These are phyloP conservation scores for Fusarium anthophilum DNA, from an alignment of 2,329 filamentous ascomycete species.

Conservation along the genomic window DNA sequence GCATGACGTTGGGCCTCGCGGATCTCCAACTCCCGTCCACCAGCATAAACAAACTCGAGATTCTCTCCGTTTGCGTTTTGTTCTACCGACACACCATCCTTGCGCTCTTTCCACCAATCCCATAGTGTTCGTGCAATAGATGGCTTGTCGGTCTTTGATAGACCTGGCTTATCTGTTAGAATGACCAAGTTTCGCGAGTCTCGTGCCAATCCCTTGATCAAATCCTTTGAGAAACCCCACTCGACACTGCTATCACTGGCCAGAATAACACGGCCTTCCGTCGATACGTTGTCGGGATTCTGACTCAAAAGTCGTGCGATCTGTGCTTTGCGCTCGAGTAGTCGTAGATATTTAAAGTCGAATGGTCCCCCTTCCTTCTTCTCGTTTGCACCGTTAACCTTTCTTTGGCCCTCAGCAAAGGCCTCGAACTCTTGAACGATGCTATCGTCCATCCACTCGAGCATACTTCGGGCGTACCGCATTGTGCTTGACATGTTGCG, in stretches of 20 bases:
- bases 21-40: conserved; percentile 69
- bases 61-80: conserved; percentile 63
- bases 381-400: conserved; percentile 56
- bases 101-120: conserved; percentile 78
- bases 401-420: conserved; percentile 63
- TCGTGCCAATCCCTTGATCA: conserved; percentile 77
- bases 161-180: conserved; percentile 78
- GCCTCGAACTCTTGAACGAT: conserved; percentile 93
- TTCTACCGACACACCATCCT: conserved; percentile 70
- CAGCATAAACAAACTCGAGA: conserved; percentile 73
- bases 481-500: conserved; percentile 89
- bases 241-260: conserved; percentile 90
- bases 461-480: conserved; percentile 90
- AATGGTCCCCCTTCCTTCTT: conserved; percentile 78
- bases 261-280: conserved; percentile 78
- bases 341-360: conserved; percentile 85
- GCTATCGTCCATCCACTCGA: conserved; percentile 99
- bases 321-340: conserved; percentile 84
- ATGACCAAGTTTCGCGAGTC: conserved; percentile 86
- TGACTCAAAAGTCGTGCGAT: conserved; percentile 74
- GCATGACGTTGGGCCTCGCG: conserved; percentile 69
- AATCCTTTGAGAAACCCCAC: conserved; percentile 92
- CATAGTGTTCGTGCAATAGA: conserved; percentile 81
- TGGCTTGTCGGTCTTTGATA: conserved; percentile 51
- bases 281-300: conserved; percentile 51